Base-by-base conservation (phyloP, 306 rosid genomes). In the Alnus rubra region DNA sequence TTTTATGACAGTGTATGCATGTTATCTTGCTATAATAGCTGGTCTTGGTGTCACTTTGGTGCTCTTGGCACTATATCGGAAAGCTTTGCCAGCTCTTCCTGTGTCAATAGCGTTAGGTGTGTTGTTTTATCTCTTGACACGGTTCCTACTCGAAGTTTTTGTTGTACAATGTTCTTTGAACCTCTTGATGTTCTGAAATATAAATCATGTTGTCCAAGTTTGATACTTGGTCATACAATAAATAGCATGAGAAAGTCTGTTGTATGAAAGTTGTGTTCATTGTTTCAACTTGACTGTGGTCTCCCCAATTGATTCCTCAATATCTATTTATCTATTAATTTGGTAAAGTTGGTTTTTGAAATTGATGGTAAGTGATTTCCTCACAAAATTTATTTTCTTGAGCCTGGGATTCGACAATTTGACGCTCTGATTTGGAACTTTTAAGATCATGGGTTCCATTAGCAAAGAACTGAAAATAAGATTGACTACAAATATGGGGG, bases 1-100 rank as follows among this genome's bases (percentile, higher is more conserved):
- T 86, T 92, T 79, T 76, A 92, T 90, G 98, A 92, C 98, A 0
- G 98, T 92, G 77, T 95, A 95, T 83, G 97, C 98, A 0, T 95
- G 98, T 80, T 95, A 95, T 87, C 98, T 95, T 65, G 98, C 98
- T 11, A 95, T 95, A 60, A 82, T 95, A 77, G 98, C 98, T n/a
- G 98, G 98, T 76, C 92, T 92, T 12, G 98, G 98, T 54, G 45
- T 95, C 77, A 92, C 98, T 82, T 80, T 95, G 89, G 83, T 92
- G 79, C 92, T 92, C n/a, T 80, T 95, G 87, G 95, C 95, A 51
- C 81, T 92, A 7, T 92, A 88, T 85, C 98, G 90, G 89, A 91
- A 92, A 86, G 98, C 98, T 71, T 78, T 95, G 81, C 98, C 98
- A 47, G 98, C 98, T 80, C 97, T 92, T 84, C 98, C 98, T 0